Conservation (phyloP, 495 filamentous ascomycete species). For the Ramalina intermedia region DNA sequence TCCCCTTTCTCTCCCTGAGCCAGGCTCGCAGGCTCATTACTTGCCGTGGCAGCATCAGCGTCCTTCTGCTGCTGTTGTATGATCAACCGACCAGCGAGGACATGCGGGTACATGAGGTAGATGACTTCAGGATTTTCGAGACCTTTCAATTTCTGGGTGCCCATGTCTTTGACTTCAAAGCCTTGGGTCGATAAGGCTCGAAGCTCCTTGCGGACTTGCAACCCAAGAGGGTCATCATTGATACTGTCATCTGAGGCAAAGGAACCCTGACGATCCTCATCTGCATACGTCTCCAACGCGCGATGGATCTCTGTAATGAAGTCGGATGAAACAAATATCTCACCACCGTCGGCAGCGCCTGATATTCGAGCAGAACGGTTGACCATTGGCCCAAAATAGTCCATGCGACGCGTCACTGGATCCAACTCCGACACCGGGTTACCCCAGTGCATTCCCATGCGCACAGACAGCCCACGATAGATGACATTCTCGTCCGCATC, state of each 20-base stretch:
- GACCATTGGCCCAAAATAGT: constrained; percentile 99
- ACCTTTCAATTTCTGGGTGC: constrained; percentile 85
- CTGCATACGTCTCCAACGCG: constrained; percentile 70
- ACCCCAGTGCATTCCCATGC: constrained; percentile 96
- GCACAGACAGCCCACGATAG: constrained; percentile 81
- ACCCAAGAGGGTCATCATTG: constrained; percentile 53
- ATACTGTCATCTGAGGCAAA: constrained; percentile 52
- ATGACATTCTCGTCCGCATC: constrained; percentile 83
- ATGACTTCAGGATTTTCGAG: constrained; percentile 95
- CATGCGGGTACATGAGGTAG: constrained; percentile 83
- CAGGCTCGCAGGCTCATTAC: constrained; percentile 26
- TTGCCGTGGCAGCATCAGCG: constrained; percentile 22
- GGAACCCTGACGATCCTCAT: constrained; percentile 54
- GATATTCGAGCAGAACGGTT: constrained; percentile 91
- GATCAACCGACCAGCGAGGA: constrained; percentile 65
- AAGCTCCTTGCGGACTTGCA: constrained; percentile 73
- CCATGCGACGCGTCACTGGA: constrained; percentile 93
- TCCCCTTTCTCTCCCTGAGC: constrained; percentile 39
- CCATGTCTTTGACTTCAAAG: constrained; percentile 92
- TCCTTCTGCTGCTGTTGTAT: constrained; percentile 40
- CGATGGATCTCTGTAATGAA: constrained; percentile 93
- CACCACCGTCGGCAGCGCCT: constrained; percentile 87
- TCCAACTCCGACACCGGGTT: constrained; percentile 88
- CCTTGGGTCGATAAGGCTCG: constrained; percentile 79
- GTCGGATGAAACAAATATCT: constrained; percentile 91